Percentiles rank a stretch among this genome's conserved stretches.
These are phyloP conservation scores for Trametes versicolor DNA, from an alignment of 1,284 basidiomycete genomes.

Conservation along the genomic window DNA sequence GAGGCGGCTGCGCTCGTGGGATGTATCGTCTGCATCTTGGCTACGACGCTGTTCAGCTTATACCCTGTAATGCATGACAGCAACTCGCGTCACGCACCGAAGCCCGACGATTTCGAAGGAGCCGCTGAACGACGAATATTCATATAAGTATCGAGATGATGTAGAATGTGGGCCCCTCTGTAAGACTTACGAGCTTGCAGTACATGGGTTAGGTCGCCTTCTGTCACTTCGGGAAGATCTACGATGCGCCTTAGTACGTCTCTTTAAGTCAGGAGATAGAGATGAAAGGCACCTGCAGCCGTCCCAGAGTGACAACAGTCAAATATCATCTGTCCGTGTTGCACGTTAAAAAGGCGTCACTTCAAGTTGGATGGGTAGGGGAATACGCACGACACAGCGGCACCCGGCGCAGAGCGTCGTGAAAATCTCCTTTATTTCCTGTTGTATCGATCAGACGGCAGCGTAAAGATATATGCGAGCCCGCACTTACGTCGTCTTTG, in stretches of 20 bases:
- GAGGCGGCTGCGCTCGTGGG: no score
- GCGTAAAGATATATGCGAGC: background rate
- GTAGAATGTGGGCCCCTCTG: background rate
- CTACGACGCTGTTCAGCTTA: background rate
- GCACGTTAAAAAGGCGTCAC: background rate
- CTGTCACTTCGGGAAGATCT: constrained; percentile 9
- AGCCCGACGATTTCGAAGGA: background rate
- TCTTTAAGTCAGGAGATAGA: background rate
- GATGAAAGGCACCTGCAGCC: background rate
- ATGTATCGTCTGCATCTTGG: constrained; percentile 10
- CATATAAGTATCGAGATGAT: background rate
- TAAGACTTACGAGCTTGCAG: background rate
- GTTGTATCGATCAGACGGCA: no score
- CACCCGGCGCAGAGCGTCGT: background rate
- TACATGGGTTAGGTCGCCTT: background rate
- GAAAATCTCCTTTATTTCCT: background rate
- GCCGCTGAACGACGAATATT: background rate
- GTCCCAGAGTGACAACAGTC: constrained; percentile 10
- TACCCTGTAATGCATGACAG: background rate
- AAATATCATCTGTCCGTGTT: background rate
- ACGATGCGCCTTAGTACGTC: no score
- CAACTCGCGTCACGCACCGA: background rate
- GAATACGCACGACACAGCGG: background rate
- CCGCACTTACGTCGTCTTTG: constrained; percentile 4
- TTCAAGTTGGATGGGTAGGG: background rate